Base-by-base conservation (phyloP, 768 basidiomycete species). In the Lactifluus volemus region DNA sequence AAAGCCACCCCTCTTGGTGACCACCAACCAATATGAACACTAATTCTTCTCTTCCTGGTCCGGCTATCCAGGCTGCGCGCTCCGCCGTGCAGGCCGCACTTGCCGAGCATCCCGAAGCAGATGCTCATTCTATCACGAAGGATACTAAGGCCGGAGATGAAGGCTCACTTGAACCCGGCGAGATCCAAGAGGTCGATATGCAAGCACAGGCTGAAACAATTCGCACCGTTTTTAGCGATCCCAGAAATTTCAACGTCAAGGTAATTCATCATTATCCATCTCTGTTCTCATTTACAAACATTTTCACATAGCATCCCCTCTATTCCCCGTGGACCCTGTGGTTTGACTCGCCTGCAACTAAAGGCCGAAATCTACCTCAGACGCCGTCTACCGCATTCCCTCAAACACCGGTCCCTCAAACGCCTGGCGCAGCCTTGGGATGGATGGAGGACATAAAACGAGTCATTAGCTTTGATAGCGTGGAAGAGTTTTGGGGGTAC, bases 361-460 rank as follows among this genome's bases (percentile, higher is more conserved):
- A 98, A 75, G 86, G 86, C 58, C 85, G 93, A 56, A 91, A 91
- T 75, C 78, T 92, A 51, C 89, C 89, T 21, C 89, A 91, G 74
- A 92, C 89, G 21, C 89, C 89, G 58, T 72, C 86, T 48, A 80
- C 88, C 63, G 85, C 88, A 45, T 84, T 89, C 65, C 88, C 88
- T 9, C 85, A 84, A 71, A 89, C 88, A 0, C 87, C 91, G 60
- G 17, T 82, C 62, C 82, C 84, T 44, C 82, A 84, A 66, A 91
- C 91, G 0, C 88, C 91, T 45, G 78, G 86, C 59, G 82, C 88
- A 48, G 90, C 89, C 32, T 83, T 84, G 71, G 90, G 89, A 21
- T 99, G 97, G 97, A 97, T 98, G 92, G 96, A 99, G 70, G 93
- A 98, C 69, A 95, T 99, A 70, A 92, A 95, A 69, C 88, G 90